phyloP scores from a whole-genome alignment of 805 yeast species.

The Alloascoidea africana region DNA sequence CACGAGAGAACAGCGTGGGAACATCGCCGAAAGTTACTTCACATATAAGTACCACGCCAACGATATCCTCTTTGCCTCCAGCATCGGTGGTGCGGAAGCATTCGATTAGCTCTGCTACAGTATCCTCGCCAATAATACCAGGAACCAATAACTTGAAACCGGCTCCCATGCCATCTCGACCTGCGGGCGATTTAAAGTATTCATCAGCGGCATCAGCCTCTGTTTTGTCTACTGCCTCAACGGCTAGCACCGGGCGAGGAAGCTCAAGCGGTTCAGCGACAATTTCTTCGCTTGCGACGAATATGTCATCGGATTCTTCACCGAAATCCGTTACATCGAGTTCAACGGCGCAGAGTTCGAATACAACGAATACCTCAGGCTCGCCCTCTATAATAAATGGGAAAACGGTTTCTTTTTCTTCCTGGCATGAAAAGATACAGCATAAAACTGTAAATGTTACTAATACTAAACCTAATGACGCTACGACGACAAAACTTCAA shows the following conservation, averaged over 20 bases:
- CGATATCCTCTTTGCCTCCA: conserved; percentile 4
- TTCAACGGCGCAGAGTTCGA: neutral
- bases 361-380: neutral
- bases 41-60: neutral
- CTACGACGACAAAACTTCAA: too few relatives aligned
- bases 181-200: conserved; percentile 40
- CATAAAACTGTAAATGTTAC: neutral
- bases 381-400: neutral
- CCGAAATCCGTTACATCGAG: neutral
- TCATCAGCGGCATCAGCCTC: conserved; percentile 35
- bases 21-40: neutral
- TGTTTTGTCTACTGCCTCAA: too few relatives aligned
- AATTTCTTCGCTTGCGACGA: neutral
- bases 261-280: too few relatives aligned
- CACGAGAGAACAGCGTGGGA: neutral
- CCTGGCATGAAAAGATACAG: neutral
- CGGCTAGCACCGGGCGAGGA: too few relatives aligned
- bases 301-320: neutral
- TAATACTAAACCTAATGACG: neutral
- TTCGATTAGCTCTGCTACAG: conserved; percentile 5
- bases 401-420: neutral
- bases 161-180: conserved; percentile 36
- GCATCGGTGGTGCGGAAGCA: conserved; percentile 15
- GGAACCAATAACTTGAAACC: conserved; percentile 24
- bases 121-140: conserved; percentile 11